Percentiles rank a stretch among this genome's conserved stretches.
phyloP scores from a whole-genome alignment of 2,329 filamentous ascomycete genomes.

The Pseudocercospora fijiensis region DNA sequence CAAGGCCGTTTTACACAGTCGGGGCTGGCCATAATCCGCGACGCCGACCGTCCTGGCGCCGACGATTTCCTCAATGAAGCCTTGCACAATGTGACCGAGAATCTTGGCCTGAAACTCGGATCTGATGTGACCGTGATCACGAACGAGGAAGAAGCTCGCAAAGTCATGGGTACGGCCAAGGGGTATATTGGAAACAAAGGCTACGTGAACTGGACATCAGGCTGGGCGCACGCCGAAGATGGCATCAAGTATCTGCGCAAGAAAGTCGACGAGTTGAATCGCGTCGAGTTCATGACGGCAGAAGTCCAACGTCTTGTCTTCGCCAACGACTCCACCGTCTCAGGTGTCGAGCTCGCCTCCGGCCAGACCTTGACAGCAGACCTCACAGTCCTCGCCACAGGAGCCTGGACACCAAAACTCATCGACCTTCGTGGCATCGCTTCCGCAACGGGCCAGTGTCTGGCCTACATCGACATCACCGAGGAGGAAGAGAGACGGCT shows the following conservation, averaged over 20 bases:
- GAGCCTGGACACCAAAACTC: conserved; percentile 79
- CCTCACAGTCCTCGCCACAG: conserved; percentile 76
- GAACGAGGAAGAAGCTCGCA: conserved; percentile 41
- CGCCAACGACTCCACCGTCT: conserved; percentile 41
- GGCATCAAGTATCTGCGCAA: conserved; percentile 65
- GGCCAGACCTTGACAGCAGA: conserved; percentile 60
- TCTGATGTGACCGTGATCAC: conserved; percentile 42
- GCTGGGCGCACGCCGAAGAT: conserved; percentile 77
- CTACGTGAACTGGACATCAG: conserved; percentile 71
- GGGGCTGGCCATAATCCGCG: conserved; percentile 64
- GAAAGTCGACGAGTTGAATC: conserved; percentile 52
- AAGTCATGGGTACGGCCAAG: conserved; percentile 43
- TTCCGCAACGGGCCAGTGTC: conserved; percentile 75
- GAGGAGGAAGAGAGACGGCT: conserved; percentile 67
- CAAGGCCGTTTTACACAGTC: conserved; percentile 68
- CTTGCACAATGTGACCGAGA: conserved; percentile 58
- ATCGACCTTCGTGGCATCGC: conserved; percentile 75
- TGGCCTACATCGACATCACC: conserved; percentile 75
- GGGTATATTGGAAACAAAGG: conserved; percentile 60
- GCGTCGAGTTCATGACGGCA: conserved; percentile 52
- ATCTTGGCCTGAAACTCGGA: conserved; percentile 48
- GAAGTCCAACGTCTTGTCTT: conserved; percentile 51
- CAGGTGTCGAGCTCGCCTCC: conserved; percentile 59
- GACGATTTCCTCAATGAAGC: conserved; percentile 57
- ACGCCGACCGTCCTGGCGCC: conserved; percentile 30